Percentiles rank a stretch among this genome's conserved stretches.
phyloP scores from a whole-genome alignment of 2,329 filamentous ascomycete genomes.

The Alternaria arbusti region DNA sequence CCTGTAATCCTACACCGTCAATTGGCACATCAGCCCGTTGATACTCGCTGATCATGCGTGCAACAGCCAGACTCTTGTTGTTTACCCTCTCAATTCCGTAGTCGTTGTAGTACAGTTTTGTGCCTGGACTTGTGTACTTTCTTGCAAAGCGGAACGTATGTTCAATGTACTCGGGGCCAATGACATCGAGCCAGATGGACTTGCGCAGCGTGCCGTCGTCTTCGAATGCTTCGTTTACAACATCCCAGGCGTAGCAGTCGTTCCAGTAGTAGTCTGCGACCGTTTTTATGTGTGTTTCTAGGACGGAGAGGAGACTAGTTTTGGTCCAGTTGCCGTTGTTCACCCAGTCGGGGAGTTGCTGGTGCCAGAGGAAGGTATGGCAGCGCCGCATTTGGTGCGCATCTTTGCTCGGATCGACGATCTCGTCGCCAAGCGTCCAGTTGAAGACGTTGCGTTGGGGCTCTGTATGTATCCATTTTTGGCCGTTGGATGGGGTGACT shows the following conservation, averaged over 20 bases:
- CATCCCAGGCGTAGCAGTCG: conserved; percentile 69
- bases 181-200: conserved; percentile 61
- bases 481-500: conserved; percentile 68
- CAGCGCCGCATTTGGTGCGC: conserved; percentile 63
- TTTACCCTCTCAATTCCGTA: conserved; percentile 67
- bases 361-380: conserved; percentile 65
- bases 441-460: conserved; percentile 63
- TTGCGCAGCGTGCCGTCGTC: conserved; percentile 63
- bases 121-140: conserved; percentile 59
- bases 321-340: conserved; percentile 62
- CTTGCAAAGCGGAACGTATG: conserved; percentile 63
- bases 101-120: conserved; percentile 69
- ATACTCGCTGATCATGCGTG: conserved; percentile 41
- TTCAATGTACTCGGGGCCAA: conserved; percentile 64
- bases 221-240: conserved; percentile 68
- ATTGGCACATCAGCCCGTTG: conserved; percentile 55
- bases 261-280: conserved; percentile 65
- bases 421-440: conserved; percentile 62
- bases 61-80: conserved; percentile 51
- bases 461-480: conserved; percentile 70
- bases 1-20: conserved; percentile 68
- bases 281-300: conserved; percentile 67
- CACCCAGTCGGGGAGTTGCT: conserved; percentile 62
- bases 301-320: conserved; percentile 61
- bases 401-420: conserved; percentile 49